A percentile compares a stretch with the other conserved stretches of the same genome.
phyloP scores from a whole-genome alignment of 805 yeast species.

The Starmerella vaccinii region DNA sequence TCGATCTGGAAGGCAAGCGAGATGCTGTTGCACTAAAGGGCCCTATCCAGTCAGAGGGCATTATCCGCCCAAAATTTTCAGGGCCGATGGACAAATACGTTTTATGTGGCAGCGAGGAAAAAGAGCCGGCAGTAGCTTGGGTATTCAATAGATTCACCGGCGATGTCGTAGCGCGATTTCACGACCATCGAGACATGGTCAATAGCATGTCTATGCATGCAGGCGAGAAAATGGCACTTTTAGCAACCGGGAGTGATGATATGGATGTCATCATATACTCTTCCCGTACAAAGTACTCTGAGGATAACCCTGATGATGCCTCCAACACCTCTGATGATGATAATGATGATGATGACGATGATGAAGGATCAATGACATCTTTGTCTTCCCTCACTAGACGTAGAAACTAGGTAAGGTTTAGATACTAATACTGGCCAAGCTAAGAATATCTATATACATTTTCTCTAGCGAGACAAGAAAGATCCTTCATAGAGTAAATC shows the following conservation, averaged over 20 bases:
- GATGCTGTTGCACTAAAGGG: conserved; percentile 32
- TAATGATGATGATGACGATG: not conserved
- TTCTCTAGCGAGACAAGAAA: no score
- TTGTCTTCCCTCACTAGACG: no score
- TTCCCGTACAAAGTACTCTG: not conserved
- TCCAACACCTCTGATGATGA: not conserved
- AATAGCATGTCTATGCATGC: conserved; percentile 51
- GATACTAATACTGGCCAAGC: no score
- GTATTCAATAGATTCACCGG: conserved; percentile 71
- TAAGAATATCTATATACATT: no score
- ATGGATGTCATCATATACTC: conserved; percentile 35
- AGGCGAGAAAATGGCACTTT: conserved; percentile 39
- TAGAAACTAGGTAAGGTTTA: no score
- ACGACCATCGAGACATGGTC: conserved; percentile 57
- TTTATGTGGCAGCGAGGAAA: conserved; percentile 78
- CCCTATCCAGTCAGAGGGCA: conserved; percentile 45
- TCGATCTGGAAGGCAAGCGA: conserved; percentile 9
- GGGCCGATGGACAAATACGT: conserved; percentile 58
- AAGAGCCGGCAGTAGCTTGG: conserved; percentile 42
- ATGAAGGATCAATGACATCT: no score
- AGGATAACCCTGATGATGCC: not conserved
- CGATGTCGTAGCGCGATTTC: conserved; percentile 48
- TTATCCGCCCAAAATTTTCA: conserved; percentile 71
- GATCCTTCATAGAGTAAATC: no score
- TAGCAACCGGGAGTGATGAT: conserved; percentile 78